Base-by-base conservation (phyloP, 768 basidiomycete genomes). In the Phallus indusiatus region DNA sequence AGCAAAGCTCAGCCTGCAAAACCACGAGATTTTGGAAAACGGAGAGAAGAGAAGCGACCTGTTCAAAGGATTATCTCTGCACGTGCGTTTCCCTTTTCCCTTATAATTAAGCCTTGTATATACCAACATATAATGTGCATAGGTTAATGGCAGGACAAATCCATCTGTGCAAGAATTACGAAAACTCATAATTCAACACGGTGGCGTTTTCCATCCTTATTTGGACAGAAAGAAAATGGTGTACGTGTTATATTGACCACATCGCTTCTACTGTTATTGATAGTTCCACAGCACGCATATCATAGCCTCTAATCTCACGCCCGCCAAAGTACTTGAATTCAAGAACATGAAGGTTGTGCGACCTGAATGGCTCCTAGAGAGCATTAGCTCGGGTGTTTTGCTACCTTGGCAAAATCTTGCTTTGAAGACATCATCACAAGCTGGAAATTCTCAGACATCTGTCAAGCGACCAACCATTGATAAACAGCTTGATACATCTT, bases 91-190 rank as follows among this genome's bases (percentile, higher is more conserved):
- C 10, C 28, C 50, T 34, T 20, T 47, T 16, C 21, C 51, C 47
- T 42, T 42, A 16, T 17, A 37, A 37, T 16, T n/a, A 54, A 18
- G 52, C 37, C 54, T 48, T 55, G 51, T 49, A 12, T 35, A 56
- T 22, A 21, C 54, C 65, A n/a, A n/a, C n/a, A n/a, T n/a, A 4
- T 55, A 33, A 12, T 46, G 28, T 53, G 47, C 33, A 0, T 60
- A 94, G 93, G 85, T 94, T 53, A 96, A 97, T 66, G 94, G 94
- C 0, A 88, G 82, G 75, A 95, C 93, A 0, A 77, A 81, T 37
- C 91, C 94, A 7, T 89, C 94, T 18, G 81, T 92, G 20, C 90
- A 94, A 67, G 90, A 88, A 51, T 70, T 98, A 0, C 78, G 91
- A 8, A 76, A 84, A 63, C 76, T 97, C 53, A 85, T 98, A 42